Evolutionary conservation across 345 rosid genomes (phyloP).

Genomic region (Turritis glabra): DNA sequence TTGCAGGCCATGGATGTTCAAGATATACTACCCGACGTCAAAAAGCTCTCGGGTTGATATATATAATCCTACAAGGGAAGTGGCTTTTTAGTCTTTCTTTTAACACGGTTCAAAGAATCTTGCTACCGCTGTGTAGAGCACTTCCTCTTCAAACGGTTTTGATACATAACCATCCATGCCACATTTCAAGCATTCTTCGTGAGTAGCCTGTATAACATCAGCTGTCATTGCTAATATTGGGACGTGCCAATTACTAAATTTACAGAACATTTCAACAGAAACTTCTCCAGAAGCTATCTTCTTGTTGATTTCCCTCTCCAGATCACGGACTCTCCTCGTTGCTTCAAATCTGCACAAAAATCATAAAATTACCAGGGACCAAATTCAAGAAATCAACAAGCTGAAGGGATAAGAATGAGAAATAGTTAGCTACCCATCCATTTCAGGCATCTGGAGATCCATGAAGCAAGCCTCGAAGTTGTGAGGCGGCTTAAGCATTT

Average conservation of each 20-base stretch:
- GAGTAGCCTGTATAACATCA: constrained; percentile 81
- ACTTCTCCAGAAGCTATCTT: constrained; percentile 56
- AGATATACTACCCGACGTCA: constrained; percentile 21
- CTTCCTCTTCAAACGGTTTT: constrained; percentile 83
- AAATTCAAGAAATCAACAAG: not conserved
- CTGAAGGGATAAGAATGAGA: not conserved
- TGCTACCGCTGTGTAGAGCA: constrained; percentile 77
- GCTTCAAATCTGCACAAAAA: constrained; percentile 66
- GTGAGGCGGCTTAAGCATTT: constrained; percentile 80
- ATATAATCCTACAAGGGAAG: constrained; percentile 13
- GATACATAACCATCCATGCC: constrained; percentile 91
- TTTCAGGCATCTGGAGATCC: constrained; percentile 98
- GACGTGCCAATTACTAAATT: constrained; percentile 56
- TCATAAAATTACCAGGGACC: not conserved
- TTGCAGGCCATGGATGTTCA: constrained; percentile 18
- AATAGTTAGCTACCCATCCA: constrained; percentile 75
- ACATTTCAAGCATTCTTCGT: constrained; percentile 68
- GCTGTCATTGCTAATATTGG: constrained; percentile 97
- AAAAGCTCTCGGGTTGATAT: constrained; percentile 33
- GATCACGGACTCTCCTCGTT: constrained; percentile 61
- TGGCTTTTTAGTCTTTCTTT: constrained; percentile 25
- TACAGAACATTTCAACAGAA: constrained; percentile 44
- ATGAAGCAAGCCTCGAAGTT: constrained; percentile 87
- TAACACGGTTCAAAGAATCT: constrained; percentile 57
- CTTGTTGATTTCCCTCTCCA: constrained; percentile 56